A percentile compares a stretch with the other conserved stretches of the same genome.
These are phyloP conservation scores for Hermanozyma aechmeae DNA, from an alignment of 805 yeast species.

Conservation along the genomic window DNA sequence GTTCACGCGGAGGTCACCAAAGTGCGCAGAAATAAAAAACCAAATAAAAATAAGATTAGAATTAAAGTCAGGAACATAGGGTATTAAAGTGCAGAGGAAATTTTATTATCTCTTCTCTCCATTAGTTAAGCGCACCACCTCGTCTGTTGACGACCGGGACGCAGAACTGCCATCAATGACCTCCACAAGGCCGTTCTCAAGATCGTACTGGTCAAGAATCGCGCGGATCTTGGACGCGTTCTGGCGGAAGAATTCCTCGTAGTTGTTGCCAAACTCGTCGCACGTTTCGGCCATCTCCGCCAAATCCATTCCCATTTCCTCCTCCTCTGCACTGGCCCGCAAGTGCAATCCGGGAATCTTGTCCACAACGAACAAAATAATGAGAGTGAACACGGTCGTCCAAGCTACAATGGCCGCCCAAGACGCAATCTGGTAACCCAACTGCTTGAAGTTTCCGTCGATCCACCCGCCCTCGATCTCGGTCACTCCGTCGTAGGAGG, in stretches of 20 bases:
- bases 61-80: background rate
- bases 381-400: constrained; percentile 34
- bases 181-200: constrained; percentile 2
- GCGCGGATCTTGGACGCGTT: constrained; percentile 11
- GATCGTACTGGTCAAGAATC: constrained; percentile 7
- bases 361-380: constrained; percentile 38
- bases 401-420: constrained; percentile 34
- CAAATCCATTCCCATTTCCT: constrained; percentile 42
- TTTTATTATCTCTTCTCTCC: constrained; percentile 6
- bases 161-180: constrained; percentile 7
- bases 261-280: constrained; percentile 29
- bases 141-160: constrained; percentile 2
- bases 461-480: constrained; percentile 40
- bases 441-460: constrained; percentile 34
- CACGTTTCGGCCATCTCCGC: constrained; percentile 42
- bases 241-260: constrained; percentile 14
- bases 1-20: background rate
- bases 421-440: constrained; percentile 39
- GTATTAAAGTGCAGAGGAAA: background rate
- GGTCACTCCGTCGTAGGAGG: constrained; percentile 35
- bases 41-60: background rate
- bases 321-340: constrained; percentile 36
- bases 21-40: background rate
- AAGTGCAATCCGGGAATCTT: constrained; percentile 41
- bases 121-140: constrained; percentile 3